Evolutionary conservation across 2,329 filamentous ascomycete genomes (phyloP), one percentile per base, ranked within the genome.

Genomic region (Arachnomyces sp.): DNA sequence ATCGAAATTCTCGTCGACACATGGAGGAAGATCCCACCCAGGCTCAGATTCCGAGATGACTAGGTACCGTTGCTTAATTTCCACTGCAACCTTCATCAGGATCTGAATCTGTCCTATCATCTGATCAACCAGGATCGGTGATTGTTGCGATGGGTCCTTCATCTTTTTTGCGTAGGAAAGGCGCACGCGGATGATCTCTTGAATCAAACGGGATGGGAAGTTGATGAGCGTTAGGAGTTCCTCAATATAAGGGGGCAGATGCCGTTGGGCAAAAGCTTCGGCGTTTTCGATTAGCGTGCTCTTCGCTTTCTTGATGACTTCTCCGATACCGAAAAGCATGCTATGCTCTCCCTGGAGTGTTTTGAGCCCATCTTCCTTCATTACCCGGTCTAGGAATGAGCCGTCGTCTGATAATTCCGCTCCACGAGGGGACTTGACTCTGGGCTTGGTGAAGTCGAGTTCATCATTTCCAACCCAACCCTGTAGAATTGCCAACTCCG

Each of bases 41-140:
- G 84, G 80, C 61, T 96, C 85, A 1, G 88, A 84, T 50, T 86
- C 79, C 15, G 88, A 86, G 38, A 96, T 87, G 17, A 78, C 71
- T 28, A 85, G 74, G 57, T 95, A 95, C 50, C 90, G 85, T 54
- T 84, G 78, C 63, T 96, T 98, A 65, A 96, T 95, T 46, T 83
- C 78, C 45, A 94, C 89, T 25, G 92, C 90, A 49, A 96, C 80
- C 55, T 86, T 88, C 48, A 98, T 78, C 40, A 96, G 70, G 33
- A 95, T 86, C 63, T 94, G 89, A 53, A 98, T 96, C 57, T 98
- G 92, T 0, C 85, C 75, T 47, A 98, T 95, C 86, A 96, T 94
- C 65, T 96, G 90, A 58, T 96, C 89, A 45, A 93, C 86, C 74
- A 98, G 87, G 69, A 98, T 84, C 17, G 86, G 75, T 49, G 89